These are phyloP conservation scores for Penicillium corylophilum DNA, from an alignment of 2,329 filamentous ascomycete genomes.

Conservation along the genomic window DNA sequence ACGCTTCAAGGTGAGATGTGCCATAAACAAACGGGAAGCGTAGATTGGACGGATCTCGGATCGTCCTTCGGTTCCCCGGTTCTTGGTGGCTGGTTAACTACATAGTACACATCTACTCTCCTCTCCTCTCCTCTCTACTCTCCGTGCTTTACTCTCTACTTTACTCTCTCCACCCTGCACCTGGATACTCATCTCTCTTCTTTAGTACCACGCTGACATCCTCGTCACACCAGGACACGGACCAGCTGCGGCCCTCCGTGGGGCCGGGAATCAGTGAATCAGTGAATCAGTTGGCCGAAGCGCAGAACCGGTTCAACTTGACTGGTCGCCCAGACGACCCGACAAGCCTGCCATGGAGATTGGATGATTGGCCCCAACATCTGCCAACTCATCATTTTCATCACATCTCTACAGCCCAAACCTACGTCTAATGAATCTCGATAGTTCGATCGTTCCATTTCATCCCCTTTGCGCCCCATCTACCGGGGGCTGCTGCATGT, in stretches of 20 bases:
- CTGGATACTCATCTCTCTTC: not conserved
- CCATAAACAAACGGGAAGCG: constrained; percentile 7
- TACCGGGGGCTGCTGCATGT: constrained; percentile 16
- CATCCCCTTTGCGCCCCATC: not conserved
- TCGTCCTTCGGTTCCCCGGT: not conserved
- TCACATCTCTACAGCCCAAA: not conserved
- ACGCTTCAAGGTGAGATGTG: not conserved
- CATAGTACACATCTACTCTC: not conserved
- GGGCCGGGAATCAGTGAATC: constrained; percentile 5
- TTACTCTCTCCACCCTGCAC: not conserved
- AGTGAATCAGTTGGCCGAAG: constrained; percentile 2
- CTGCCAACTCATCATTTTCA: constrained; percentile 24
- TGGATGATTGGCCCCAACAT: constrained; percentile 17
- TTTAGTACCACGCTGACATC: not conserved
- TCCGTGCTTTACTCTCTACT: not conserved
- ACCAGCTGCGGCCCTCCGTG: constrained; percentile 12
- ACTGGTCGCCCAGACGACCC: constrained; percentile 23
- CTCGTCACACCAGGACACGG: constrained; percentile 18
- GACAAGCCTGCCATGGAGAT: constrained; percentile 8
- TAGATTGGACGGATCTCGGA: constrained; percentile 2
- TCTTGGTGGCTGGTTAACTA: not conserved
- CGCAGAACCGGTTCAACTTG: constrained; percentile 7
- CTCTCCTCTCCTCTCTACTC: not conserved
- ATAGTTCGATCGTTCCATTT: too few species aligned
- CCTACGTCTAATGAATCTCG: too few species aligned